Base-by-base conservation (phyloP, 352 stramenopile species). In the Phytophthora melonis region DNA sequence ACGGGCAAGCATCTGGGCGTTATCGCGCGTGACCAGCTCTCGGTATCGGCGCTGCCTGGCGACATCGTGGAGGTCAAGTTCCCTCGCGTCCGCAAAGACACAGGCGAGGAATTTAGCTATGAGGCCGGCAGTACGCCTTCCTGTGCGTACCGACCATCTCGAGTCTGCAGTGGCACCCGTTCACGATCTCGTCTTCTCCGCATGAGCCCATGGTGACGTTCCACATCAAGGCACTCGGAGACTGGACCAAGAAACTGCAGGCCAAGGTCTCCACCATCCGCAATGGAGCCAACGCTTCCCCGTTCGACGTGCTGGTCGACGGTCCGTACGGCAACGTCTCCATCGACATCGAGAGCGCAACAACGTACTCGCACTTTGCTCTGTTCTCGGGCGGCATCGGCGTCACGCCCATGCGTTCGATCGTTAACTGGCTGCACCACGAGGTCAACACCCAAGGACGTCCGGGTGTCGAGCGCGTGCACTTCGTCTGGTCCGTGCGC, bases 91-190 rank as follows among this genome's bases (percentile, higher is more conserved):
- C 76, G 74, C 27, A 58, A 63, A 5, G 75, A 83, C 14, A 82
- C 50, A 13, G 64, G 56, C 56, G 63, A 77, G 14, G 53, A 16
- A 0, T 85, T 85, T 69, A 27, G 61, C 3, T 83, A 79, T 41
- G 41, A 79, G 23, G 74, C 77, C 3, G 80, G 36, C 63, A 70
- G 4, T 70, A 70, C 32, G 55, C 54, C 5, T 70, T 70, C 54
- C 19, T 70, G 7, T 91, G 90, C 71, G 63, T 97, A 3, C 88
- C 87, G 1, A 14, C 57, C 9, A 63, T 97, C 36, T 86, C 75
- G 32, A 18, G 54, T 19, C 56, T 87, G 3, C 70, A 96, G 74
- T 97, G 89, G 89, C 90, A 97, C 67, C 90, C 90, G 52, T 96
- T 96, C 74, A 93, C 87, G 18, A 86, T 97, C 43, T 91, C 85